Evolutionary conservation across 805 yeast genomes (phyloP), one percentile per base, ranked within the genome.

Genomic region (Saccharomycopsis sp.): DNA sequence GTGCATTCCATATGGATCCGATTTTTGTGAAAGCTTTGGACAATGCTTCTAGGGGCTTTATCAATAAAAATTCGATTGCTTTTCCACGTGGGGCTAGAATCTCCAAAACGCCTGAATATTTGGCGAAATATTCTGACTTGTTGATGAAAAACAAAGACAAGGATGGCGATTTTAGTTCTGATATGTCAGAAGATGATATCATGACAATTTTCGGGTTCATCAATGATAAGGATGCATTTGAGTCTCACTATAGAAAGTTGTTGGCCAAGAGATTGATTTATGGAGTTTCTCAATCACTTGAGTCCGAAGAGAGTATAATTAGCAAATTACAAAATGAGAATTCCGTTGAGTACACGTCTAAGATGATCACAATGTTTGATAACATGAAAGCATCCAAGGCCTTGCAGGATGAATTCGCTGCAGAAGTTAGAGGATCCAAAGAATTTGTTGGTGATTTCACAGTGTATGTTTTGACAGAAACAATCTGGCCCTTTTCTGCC

Each of bases 201-300:
- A 84, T 89, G 83, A 73, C 79, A 12, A 69, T 92, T 20, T 85
- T 92, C 68, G 80, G 79, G 55, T 89, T 83, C 57, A 71, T 94
- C 44, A 87, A 84, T 33, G 97, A 92, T 58, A 88, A 87, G 59
- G 97, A 94, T 64, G 84, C 92, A 31, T 94, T 92, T 62, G 97
- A 92, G 63, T 81, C 80, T 47, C 82, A 84, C 64, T 92, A 92
- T 61, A 77, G 96, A 60, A 75, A 96, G 48, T 67, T 81, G 55
- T 70, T 92, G 52, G 89, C 97, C 8, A 83, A 81, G 57, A 75
- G 99, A 57, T 71, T 92, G 52, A 88, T 92, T 53, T 80, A 82
- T 55, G 82, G 87, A 52, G 76, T 92, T 15, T 81, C 95, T 3
- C 79, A 83, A 34, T 79, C 86, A 26, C 94, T 84, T 43, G 73